Evolutionary conservation across 2,329 filamentous ascomycete species (phyloP), one percentile per base, ranked within the genome.

Genomic region (Sclerotinia glacialis): DNA sequence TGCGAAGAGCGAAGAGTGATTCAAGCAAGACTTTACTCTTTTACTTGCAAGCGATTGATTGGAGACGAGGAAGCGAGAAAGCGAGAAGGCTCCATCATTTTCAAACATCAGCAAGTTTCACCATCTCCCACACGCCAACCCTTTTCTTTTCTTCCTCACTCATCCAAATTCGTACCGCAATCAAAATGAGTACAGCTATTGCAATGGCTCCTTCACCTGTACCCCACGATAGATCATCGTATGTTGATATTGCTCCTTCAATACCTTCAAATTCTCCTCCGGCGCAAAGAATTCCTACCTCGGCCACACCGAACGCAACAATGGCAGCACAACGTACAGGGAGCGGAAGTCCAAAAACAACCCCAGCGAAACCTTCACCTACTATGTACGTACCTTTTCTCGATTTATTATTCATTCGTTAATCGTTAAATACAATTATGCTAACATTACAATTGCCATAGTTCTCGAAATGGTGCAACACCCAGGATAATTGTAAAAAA

Each of bases 401-500:
- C 81, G 86, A 81, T 26, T 44, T 21, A 26, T 40, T 8, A 23
- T 42, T 40, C 3, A 37, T 37, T 53, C 2, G 28, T 40, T 28
- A 0, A 40, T 53, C 21, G 44, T 21, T 28, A 34, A 18, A n/a
- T 18, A 23, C 23, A 31, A 34, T 26, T 18, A 47, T 49, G 47
- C 70, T 73, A 64, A 71, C 59, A 66, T 68, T n/a, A 56, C 61
- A 67, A 67, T 70, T 76, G 75, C 76, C 74, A 71, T 75, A 82
- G 82, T 72, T 77, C 82, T 78, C 83, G 83, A 79, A 82, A 79
- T 82, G 83, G 80, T 55, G 79, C 69, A 56, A 71, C 83, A 67
- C 91, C 91, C 50, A 93, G 92, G 80, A 96, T 97, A 70, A 85
- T 96, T 71, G 93, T 99, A 68, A 98, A 98, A 83, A 97, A 97